These are phyloP conservation scores for Boletus vinaceobasis DNA, from an alignment of 768 basidiomycete genomes.

Conservation along the genomic window DNA sequence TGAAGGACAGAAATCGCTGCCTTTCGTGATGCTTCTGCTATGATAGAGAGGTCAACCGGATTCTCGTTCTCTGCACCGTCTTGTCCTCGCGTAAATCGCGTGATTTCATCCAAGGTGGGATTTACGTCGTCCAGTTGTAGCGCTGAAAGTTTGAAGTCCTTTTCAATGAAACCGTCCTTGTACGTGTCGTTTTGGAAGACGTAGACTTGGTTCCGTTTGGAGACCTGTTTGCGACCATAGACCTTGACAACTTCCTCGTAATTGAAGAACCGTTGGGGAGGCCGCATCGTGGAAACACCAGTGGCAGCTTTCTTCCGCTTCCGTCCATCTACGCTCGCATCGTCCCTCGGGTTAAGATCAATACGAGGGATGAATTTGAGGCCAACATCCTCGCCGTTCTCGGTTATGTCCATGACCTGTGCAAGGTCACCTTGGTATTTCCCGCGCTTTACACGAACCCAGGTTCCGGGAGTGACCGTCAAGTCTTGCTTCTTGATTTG, in stretches of 20 bases:
- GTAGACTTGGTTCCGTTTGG: constrained; percentile 69
- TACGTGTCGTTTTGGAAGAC: constrained; percentile 94
- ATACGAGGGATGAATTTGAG: constrained; percentile 97
- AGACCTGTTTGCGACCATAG: constrained; percentile 74
- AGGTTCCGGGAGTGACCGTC: constrained; percentile 79
- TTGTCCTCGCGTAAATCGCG: constrained; percentile 76
- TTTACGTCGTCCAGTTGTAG: constrained; percentile 85
- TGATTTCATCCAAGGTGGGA: constrained; percentile 95
- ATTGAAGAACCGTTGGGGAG: constrained; percentile 91
- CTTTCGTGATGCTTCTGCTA: constrained; percentile 89
- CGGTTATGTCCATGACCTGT: constrained; percentile 90
- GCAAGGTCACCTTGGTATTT: constrained; percentile 94
- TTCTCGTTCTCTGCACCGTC: constrained; percentile 65
- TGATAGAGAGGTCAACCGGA: constrained; percentile 82
- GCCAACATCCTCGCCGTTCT: constrained; percentile 90
- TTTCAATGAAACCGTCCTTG: constrained; percentile 93
- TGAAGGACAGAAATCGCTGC: constrained; percentile 93
- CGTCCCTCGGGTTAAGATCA: constrained; percentile 89
- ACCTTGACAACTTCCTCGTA: constrained; percentile 88
- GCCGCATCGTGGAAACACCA: constrained; percentile 59
- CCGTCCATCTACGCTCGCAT: constrained; percentile 58
- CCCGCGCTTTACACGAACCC: constrained; percentile 94
- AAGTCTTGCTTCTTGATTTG: constrained; percentile 94
- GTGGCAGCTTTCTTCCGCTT: constrained; percentile 72
- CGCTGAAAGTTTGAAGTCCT: constrained; percentile 83